Percentiles rank a stretch among this genome's conserved stretches.
These are phyloP conservation scores for Marchantia paleacea DNA, from an alignment of 225 moss, liverwort and hornwort genomes.

Conservation along the genomic window DNA sequence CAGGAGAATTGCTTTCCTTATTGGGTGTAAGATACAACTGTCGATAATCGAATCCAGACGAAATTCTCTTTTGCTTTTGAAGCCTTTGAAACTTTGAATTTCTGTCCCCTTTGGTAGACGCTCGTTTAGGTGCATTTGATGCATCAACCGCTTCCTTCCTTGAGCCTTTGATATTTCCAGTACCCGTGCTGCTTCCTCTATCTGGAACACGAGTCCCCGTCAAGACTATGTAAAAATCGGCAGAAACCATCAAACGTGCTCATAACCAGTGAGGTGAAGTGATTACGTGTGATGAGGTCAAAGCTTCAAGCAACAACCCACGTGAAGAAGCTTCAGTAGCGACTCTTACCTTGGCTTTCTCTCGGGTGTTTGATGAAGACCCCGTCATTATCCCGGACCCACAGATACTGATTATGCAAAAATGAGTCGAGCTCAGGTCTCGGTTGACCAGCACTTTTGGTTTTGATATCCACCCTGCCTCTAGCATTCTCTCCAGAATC, in stretches of 20 bases:
- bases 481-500: neutral
- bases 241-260: neutral
- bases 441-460: neutral
- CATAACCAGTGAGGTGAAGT: neutral
- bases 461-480: neutral
- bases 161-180: neutral
- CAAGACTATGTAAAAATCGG: neutral
- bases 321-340: neutral
- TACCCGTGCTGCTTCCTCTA: neutral
- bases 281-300: neutral
- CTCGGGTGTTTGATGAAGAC: conserved; percentile 27
- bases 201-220: neutral
- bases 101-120: neutral
- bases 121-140: neutral
- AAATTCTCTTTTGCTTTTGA: neutral
- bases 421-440: conserved; percentile 18
- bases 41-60: conserved; percentile 26
- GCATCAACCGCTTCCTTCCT: neutral
- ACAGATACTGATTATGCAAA: conserved; percentile 19
- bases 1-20: neutral
- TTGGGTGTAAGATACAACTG: conserved; percentile 9
- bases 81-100: neutral
- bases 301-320: neutral
- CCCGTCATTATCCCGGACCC: conserved; percentile 34
- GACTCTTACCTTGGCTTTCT: conserved; percentile 13